Percentiles rank a stretch among this genome's conserved stretches.
These are phyloP conservation scores for Paspalum notatum DNA, from an alignment of 176 grass and related monocot species.

Conservation along the genomic window DNA sequence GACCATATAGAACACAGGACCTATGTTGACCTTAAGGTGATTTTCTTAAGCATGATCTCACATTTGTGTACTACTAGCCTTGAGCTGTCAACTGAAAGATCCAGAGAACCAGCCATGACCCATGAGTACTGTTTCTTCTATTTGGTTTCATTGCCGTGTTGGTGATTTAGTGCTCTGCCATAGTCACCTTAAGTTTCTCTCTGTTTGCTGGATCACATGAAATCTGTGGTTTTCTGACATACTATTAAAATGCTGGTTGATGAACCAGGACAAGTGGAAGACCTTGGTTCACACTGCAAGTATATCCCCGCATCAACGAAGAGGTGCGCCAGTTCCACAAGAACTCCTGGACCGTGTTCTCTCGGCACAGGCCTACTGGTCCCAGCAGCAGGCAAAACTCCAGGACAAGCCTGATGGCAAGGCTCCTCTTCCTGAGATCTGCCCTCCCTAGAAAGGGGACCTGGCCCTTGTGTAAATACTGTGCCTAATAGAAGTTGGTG, in stretches of 20 bases:
- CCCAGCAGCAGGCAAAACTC: constrained; percentile 61
- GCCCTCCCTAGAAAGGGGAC: constrained; percentile 24
- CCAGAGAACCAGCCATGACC: background rate
- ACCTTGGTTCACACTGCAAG: constrained; percentile 81
- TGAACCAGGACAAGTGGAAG: constrained; percentile 88
- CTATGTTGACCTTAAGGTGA: constrained; percentile 95
- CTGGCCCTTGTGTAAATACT: constrained; percentile 52
- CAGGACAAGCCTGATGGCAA: constrained; percentile 39
- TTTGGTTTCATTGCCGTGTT: background rate
- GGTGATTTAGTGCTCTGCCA: background rate
- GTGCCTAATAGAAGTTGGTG: constrained; percentile 39
- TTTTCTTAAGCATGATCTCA: constrained; percentile 21
- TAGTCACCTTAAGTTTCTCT: constrained; percentile 9
- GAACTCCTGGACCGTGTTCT: constrained; percentile 76
- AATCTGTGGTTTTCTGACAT: background rate
- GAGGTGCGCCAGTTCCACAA: constrained; percentile 78
- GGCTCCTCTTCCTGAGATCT: constrained; percentile 41
- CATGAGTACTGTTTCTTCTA: background rate
- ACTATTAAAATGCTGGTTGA: background rate
- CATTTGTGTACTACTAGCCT: background rate
- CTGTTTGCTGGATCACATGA: background rate
- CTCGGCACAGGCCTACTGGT: constrained; percentile 70
- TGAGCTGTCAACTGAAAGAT: background rate
- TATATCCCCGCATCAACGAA: constrained; percentile 73
- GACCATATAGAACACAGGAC: constrained; percentile 71